Evolutionary conservation across 208 protist species (phyloP).

Genomic region (Lotmaria passim): DNA sequence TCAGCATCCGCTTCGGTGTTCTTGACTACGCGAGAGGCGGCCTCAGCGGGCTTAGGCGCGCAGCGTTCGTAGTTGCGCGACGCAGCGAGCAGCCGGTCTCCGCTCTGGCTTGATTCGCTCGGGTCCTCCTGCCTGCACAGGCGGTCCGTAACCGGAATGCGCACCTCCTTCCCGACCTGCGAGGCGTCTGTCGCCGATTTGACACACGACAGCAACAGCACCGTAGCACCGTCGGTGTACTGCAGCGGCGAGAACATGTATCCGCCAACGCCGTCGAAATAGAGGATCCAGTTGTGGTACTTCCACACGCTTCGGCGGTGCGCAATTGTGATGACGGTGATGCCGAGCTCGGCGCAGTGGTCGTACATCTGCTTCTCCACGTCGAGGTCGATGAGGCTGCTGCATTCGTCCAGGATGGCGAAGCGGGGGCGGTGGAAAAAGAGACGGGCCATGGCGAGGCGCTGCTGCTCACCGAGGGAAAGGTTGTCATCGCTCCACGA

Average conservation of each 20-base stretch:
- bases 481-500: constrained; percentile 62
- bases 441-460: constrained; percentile 86
- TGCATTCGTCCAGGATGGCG: constrained; percentile 93
- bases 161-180: constrained; percentile 39
- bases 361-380: constrained; percentile 76
- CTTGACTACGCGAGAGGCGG: background rate
- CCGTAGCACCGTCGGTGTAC: constrained; percentile 34
- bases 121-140: constrained; percentile 12
- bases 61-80: background rate
- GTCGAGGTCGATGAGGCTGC: constrained; percentile 73
- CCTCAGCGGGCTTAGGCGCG: background rate
- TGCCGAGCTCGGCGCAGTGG: constrained; percentile 69
- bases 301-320: constrained; percentile 77
- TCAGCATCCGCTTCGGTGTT: background rate
- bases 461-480: constrained; percentile 87
- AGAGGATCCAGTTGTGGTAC: constrained; percentile 86
- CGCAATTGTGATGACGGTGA: constrained; percentile 88
- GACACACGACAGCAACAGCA: constrained; percentile 29
- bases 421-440: constrained; percentile 90
- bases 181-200: constrained; percentile 32
- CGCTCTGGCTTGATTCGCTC: background rate
- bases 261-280: constrained; percentile 75
- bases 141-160: constrained; percentile 30
- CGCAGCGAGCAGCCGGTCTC: background rate
- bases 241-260: constrained; percentile 76